Conservation (phyloP, 2,329 filamentous ascomycete species). For the Beauveria scarabaeidicola region DNA sequence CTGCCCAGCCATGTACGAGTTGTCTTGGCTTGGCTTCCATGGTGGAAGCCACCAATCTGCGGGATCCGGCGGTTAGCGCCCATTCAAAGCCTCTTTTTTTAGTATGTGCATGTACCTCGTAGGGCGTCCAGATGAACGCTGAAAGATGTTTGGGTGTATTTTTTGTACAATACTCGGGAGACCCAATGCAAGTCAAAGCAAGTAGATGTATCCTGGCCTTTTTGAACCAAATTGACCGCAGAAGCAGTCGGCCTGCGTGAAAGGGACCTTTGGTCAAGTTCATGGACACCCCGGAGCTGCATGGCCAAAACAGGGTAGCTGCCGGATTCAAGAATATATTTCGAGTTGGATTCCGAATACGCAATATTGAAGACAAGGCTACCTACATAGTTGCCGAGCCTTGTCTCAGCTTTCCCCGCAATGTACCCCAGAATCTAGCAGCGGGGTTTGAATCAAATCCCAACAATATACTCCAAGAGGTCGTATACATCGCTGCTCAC, state of each 20-base stretch:
- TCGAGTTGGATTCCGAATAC: background rate
- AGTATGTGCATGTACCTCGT: background rate
- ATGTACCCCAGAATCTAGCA: background rate
- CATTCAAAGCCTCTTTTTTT: background rate
- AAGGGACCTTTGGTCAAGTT: background rate
- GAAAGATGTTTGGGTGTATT: background rate
- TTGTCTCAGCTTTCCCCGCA: background rate
- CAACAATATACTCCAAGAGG: background rate
- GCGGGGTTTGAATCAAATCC: background rate
- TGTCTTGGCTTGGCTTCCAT: background rate
- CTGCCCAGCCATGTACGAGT: background rate
- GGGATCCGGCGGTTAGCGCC: background rate
- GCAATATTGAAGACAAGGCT: background rate
- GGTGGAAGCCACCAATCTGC: slow-evolving; percentile 1
- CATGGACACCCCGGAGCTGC: background rate
- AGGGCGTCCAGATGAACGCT: background rate
- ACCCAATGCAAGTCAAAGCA: no score
- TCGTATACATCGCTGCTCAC: no score
- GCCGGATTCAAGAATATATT: background rate
- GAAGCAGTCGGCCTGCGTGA: no score
- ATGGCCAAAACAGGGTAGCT: background rate
- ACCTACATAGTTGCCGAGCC: background rate
- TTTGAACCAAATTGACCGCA: no score
- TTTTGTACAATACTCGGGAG: no score
- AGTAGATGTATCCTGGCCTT: no score